A percentile compares a stretch with the other conserved stretches of the same genome.
Evolutionary conservation across 192 early-diverging fungal species (phyloP).

Genomic region (Entophlyctis luteolus): DNA sequence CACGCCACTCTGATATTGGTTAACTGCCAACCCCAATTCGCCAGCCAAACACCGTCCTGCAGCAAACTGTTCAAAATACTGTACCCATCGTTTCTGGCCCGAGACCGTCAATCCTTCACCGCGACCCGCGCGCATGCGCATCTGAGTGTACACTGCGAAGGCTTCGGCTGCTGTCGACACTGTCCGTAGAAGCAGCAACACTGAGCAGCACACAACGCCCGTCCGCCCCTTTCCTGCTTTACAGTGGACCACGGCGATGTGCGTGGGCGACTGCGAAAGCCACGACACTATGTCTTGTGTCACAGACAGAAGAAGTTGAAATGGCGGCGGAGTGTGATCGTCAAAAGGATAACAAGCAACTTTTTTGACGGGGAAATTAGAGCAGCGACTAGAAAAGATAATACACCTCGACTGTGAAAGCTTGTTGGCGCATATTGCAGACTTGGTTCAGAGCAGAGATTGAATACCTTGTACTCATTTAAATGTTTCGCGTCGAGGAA

Average conservation of each 20-base stretch:
- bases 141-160: conserved; percentile 47
- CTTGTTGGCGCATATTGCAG: conserved; percentile 39
- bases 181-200: conserved; percentile 37
- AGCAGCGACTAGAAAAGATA: neutral
- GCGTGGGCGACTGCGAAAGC: conserved; percentile 30
- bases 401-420: conserved; percentile 44
- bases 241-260: conserved; percentile 59
- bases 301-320: conserved; percentile 44
- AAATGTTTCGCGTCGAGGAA: conserved; percentile 50
- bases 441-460: conserved; percentile 54
- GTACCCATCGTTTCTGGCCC: conserved; percentile 53
- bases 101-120: conserved; percentile 61
- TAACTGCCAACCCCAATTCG: too few species aligned
- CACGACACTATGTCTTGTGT: conserved; percentile 50
- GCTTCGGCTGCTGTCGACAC: conserved; percentile 35
- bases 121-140: conserved; percentile 41
- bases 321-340: conserved; percentile 55
- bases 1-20: too few species aligned
- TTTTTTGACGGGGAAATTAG: neutral
- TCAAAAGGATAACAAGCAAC: conserved; percentile 50
- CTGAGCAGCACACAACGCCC: conserved; percentile 52
- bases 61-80: conserved; percentile 45
- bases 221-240: conserved; percentile 68
- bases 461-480: conserved; percentile 59
- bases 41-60: too few species aligned